These are phyloP conservation scores for Yarrowia sp. DNA, from an alignment of 805 yeast genomes.

Conservation along the genomic window DNA sequence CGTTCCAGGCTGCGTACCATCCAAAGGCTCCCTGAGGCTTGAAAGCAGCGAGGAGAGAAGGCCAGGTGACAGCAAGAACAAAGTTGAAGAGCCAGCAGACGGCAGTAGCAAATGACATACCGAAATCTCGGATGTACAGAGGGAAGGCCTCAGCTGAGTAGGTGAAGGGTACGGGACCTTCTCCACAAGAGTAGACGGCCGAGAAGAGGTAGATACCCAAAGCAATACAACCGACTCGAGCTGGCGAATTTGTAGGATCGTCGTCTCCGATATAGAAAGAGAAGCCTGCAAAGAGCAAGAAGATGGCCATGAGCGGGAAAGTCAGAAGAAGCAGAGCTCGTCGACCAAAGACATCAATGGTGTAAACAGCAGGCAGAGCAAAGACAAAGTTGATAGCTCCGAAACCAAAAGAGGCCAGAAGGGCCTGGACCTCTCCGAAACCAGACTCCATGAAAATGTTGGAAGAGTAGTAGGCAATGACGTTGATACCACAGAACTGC, in stretches of 20 bases:
- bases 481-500: constrained; percentile 88
- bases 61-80: constrained; percentile 74
- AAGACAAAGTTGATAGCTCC: constrained; percentile 78
- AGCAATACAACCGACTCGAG: constrained; percentile 63
- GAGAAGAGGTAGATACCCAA: constrained; percentile 73
- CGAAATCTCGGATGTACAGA: constrained; percentile 72
- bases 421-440: constrained; percentile 57
- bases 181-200: constrained; percentile 75
- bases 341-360: constrained; percentile 77
- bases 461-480: constrained; percentile 81
- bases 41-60: constrained; percentile 62
- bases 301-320: constrained; percentile 58
- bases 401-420: constrained; percentile 82
- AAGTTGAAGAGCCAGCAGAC: constrained; percentile 52
- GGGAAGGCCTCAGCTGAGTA: constrained; percentile 85
- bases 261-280: constrained; percentile 65
- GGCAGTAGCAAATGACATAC: constrained; percentile 78
- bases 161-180: constrained; percentile 88
- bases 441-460: constrained; percentile 69
- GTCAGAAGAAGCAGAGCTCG: constrained; percentile 57
- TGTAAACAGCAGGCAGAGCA: constrained; percentile 78
- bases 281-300: constrained; percentile 52
- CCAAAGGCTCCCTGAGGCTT: constrained; percentile 84
- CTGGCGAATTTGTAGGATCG: constrained; percentile 32
- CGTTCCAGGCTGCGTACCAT: constrained; percentile 84